phyloP scores from a whole-genome alignment of 1,284 basidiomycete species.

The Sphagnurus paluster region DNA sequence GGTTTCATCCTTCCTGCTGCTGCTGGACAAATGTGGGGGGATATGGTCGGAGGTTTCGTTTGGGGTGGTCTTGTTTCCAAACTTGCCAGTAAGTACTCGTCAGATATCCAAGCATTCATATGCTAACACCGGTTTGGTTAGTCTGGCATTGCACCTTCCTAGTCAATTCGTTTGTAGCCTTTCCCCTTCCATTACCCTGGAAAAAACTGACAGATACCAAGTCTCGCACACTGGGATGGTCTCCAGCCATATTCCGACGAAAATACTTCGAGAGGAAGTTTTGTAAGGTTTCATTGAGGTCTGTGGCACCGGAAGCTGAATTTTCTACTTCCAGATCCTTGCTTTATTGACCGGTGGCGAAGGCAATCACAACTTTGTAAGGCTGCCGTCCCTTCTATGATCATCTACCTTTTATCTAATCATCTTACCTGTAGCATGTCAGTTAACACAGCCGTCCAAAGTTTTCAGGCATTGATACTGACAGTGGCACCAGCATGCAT shows the following conservation, averaged over 20 bases:
- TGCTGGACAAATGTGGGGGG: constrained; percentile 58
- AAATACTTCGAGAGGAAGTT: constrained; percentile 72
- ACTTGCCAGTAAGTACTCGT: constrained; percentile 10
- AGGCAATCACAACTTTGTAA: constrained; percentile 78
- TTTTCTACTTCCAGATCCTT: constrained; percentile 46
- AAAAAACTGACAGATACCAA: constrained; percentile 24
- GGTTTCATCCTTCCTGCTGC: constrained; percentile 59
- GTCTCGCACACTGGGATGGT: constrained; percentile 78
- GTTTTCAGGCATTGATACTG: neutral
- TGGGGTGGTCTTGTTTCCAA: constrained; percentile 62
- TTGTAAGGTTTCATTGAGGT: constrained; percentile 39
- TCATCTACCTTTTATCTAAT: neutral
- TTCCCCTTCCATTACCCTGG: neutral
- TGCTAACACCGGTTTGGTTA: constrained; percentile 23
- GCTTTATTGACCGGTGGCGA: constrained; percentile 75
- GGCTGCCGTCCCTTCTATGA: constrained; percentile 18
- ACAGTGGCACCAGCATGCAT: constrained; percentile 57
- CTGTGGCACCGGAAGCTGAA: constrained; percentile 3
- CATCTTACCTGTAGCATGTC: constrained; percentile 28
- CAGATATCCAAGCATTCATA: neutral
- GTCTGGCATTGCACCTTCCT: constrained; percentile 82
- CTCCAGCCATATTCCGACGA: constrained; percentile 79
- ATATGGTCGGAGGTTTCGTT: constrained; percentile 62
- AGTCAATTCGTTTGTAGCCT: constrained; percentile 65
- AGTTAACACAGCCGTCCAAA: constrained; percentile 3